Base-by-base conservation (phyloP, 2,329 filamentous ascomycete genomes). In the Penicillium aurantiogriseum region DNA sequence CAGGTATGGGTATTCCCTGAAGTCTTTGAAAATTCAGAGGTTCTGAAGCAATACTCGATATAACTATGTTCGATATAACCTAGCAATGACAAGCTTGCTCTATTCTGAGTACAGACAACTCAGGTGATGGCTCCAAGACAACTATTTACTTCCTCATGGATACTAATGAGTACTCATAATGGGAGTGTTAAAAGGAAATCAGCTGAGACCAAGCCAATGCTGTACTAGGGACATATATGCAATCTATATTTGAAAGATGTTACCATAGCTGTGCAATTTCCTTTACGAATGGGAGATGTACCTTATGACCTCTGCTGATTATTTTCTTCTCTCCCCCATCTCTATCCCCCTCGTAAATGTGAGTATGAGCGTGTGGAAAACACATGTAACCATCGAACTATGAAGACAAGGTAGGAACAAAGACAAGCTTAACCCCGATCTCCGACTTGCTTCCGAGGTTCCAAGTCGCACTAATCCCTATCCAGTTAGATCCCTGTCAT, bases 381-480 rank as follows among this genome's bases (percentile, higher is more conserved):
- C 13, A 31, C 11, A 31, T 31, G 11, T 31, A 5, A 31, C 10
- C 29, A 13, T 4, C 11, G 29, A 31, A 31, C 29, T 31, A 31
- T 31, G 29, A 31, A 31, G 29, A 31, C 13, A 13, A 31, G 10
- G 31, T 33, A 33, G 5, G 31, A 33, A 33, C 11, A 13, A 13
- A 33, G 31, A 40, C 33, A 45, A 46, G 25, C 49, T 47, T 57
- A 57, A 56, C 27, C 17, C 54, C 54, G 15, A 53, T 53, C 21
- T 56, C 49, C 54, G 54, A 13, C 4, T 38, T 51, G 23, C 5
- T 38, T 19, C 40, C 42, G 8, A 47, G 17, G 40, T 33, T n/a
- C 17, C 8, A 10, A 8, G 0, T 1, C 11, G 27, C 40, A 19
- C 54, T 57, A 57, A 31, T 17, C 54, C 49, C 15, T 2, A 53